phyloP scores from a whole-genome alignment of 208 protist genomes.

The Strigomonas culicis region DNA sequence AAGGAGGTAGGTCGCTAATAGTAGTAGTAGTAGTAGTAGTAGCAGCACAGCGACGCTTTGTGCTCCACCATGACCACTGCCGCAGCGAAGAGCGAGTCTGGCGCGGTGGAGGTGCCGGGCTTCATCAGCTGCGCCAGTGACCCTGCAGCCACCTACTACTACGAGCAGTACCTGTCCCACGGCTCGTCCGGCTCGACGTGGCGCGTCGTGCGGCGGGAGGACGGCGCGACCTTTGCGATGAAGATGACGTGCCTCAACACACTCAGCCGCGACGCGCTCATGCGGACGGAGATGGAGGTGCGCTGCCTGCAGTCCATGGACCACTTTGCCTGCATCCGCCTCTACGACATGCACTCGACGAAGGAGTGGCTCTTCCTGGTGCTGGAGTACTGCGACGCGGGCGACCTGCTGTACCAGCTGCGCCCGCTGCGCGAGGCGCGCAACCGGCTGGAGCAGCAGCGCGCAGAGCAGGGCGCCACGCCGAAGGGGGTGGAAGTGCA shows the following conservation, averaged over 20 bases:
- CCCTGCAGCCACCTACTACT: slow-evolving; percentile 19
- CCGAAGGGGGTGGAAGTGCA: background rate
- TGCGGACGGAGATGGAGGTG: slow-evolving; percentile 31
- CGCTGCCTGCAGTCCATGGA: slow-evolving; percentile 25
- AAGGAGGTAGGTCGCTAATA: too few relatives aligned
- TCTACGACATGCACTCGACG: slow-evolving; percentile 26
- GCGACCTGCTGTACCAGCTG: slow-evolving; percentile 35
- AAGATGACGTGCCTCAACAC: slow-evolving; percentile 21
- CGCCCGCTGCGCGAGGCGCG: background rate
- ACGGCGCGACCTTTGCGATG: slow-evolving; percentile 17
- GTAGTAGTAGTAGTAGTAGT: too few relatives aligned
- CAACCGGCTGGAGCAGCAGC: background rate
- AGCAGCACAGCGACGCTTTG: background rate
- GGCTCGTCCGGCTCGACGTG: slow-evolving; percentile 29
- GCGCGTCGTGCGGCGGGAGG: slow-evolving; percentile 15
- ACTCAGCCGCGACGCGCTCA: background rate
- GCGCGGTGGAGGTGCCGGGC: background rate
- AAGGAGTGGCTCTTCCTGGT: slow-evolving; percentile 30
- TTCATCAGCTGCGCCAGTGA: background rate
- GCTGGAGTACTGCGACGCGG: slow-evolving; percentile 54
- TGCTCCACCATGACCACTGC: background rate
- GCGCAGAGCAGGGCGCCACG: background rate
- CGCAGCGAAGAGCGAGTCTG: too few relatives aligned
- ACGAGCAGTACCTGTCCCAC: slow-evolving; percentile 24
- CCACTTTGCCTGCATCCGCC: slow-evolving; percentile 40